A percentile compares a stretch with the other conserved stretches of the same genome.
These are phyloP conservation scores for Fusarium sp. DNA, from an alignment of 2,329 filamentous ascomycete genomes.

Conservation along the genomic window DNA sequence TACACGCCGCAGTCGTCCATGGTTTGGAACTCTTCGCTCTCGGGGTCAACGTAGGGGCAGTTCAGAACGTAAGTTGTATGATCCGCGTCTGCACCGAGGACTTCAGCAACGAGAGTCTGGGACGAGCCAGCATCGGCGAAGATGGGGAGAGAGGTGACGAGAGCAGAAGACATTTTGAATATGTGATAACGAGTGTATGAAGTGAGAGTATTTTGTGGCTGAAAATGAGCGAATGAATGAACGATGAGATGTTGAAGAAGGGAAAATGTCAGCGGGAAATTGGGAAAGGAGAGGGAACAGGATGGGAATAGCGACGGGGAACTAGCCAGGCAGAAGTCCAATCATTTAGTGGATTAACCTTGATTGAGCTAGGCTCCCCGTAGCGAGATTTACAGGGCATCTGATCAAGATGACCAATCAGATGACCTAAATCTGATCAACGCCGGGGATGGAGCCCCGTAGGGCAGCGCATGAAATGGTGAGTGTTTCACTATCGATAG, in stretches of 20 bases:
- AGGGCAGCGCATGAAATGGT: neutral
- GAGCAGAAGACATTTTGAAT: conserved; percentile 2
- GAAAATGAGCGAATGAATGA: neutral
- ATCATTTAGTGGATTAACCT: neutral
- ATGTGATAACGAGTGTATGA: neutral
- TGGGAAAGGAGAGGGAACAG: conserved; percentile 4
- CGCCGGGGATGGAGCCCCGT: neutral
- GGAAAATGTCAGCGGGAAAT: neutral
- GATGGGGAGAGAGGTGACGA: conserved; percentile 1
- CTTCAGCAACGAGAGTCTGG: neutral
- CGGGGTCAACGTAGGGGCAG: conserved; percentile 5
- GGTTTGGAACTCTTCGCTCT: neutral
- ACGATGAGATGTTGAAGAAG: neutral
- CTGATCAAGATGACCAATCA: fast-evolving
- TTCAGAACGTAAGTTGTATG: conserved; percentile 16
- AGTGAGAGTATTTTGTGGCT: neutral
- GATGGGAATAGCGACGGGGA: neutral
- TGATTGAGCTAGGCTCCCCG: neutral
- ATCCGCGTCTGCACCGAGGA: conserved; percentile 6
- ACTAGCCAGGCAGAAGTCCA: neutral
- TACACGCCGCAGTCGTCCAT: conserved; percentile 4
- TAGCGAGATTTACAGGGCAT: neutral
- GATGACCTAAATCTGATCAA: neutral
- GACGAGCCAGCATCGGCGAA: neutral
- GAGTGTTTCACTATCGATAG: neutral